A percentile compares a stretch with the other conserved stretches of the same genome.
Conservation (phyloP, 148 eudicot genomes). For the Vaccinium myrtillus region DNA sequence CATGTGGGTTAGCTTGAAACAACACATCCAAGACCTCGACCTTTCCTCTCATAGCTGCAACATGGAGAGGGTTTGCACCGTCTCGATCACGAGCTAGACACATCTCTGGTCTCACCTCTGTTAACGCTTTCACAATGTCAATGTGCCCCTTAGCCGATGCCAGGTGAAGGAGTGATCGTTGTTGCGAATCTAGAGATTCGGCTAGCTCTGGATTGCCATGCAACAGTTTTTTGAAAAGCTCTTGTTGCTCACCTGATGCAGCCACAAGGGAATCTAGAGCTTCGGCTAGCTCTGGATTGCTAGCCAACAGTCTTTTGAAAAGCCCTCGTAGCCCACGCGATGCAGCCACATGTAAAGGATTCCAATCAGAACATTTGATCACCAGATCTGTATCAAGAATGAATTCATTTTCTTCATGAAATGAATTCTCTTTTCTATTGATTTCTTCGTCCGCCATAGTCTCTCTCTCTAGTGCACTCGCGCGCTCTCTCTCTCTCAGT, state of each 20-base stretch:
- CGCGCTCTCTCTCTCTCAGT: neutral
- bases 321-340: neutral
- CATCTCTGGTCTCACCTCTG: slow-evolving; percentile 18
- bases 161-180: slow-evolving; percentile 34
- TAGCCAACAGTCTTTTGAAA: no score
- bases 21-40: slow-evolving; percentile 25
- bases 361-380: neutral
- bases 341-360: neutral
- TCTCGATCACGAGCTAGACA: slow-evolving; percentile 31
- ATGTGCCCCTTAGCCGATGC: slow-evolving; percentile 37
- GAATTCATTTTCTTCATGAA: neutral
- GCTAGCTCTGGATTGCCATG: neutral
- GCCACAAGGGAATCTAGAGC: no score
- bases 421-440: neutral
- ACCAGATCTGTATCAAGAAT: neutral
- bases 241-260: neutral
- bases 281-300: no score
- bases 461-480: neutral
- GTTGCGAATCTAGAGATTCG: neutral
- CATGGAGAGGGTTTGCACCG: slow-evolving; percentile 40
- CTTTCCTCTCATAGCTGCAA: slow-evolving; percentile 32
- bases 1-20: slow-evolving; percentile 15
- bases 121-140: slow-evolving; percentile 22
- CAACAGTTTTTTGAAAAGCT: neutral
- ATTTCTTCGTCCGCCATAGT: neutral